These are phyloP conservation scores for Westerdykella ornata DNA, from an alignment of 2,329 filamentous ascomycete species.

Conservation along the genomic window DNA sequence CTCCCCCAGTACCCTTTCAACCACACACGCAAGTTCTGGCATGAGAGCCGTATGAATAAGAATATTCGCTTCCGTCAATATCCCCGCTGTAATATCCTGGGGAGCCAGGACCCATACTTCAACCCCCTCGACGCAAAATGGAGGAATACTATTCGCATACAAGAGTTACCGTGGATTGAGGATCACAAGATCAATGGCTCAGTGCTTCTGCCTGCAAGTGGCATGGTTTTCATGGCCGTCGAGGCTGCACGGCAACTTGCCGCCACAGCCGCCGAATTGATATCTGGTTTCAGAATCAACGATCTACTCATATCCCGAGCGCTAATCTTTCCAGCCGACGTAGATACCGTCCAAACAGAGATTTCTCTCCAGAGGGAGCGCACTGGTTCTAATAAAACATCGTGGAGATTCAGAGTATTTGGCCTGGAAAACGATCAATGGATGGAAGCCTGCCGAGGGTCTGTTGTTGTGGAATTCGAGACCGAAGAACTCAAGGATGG, in stretches of 20 bases:
- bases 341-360: neutral
- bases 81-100: no score
- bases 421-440: neutral
- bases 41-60: conserved; percentile 6
- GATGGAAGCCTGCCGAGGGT: neutral
- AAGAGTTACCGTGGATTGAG: conserved; percentile 22
- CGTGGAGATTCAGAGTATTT: neutral
- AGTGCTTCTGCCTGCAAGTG: conserved; percentile 7
- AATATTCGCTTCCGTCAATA: conserved; percentile 5
- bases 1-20: conserved; percentile 28
- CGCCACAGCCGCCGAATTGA: neutral
- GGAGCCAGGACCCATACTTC: conserved; percentile 12
- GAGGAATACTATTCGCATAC: conserved; percentile 14
- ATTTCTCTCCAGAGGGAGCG: neutral
- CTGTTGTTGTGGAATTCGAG: neutral
- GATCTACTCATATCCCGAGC: neutral
- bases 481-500: neutral
- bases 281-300: neutral
- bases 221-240: conserved; percentile 3
- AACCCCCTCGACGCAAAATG: conserved; percentile 7
- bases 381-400: neutral
- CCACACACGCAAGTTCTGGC: conserved; percentile 18
- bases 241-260: conserved; percentile 4
- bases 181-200: conserved; percentile 20
- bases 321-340: neutral